These are phyloP conservation scores for Apodospora peruviana DNA, from an alignment of 495 filamentous ascomycete genomes.

Conservation along the genomic window DNA sequence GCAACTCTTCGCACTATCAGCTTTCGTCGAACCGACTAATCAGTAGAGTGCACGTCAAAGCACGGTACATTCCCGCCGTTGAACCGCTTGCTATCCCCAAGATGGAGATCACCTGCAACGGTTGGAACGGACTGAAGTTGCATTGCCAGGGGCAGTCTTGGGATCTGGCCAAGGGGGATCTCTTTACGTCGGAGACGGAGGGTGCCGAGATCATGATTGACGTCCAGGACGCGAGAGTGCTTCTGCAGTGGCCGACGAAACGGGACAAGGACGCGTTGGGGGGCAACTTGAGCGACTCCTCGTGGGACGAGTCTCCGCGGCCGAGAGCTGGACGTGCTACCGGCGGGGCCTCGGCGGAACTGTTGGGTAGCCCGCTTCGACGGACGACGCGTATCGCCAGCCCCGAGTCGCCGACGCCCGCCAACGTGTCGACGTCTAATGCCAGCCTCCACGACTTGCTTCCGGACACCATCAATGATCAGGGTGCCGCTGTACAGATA, in stretches of 20 bases:
- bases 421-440: constrained; percentile 24
- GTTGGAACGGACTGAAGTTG: constrained; percentile 93
- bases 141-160: constrained; percentile 86
- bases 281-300: constrained; percentile 57
- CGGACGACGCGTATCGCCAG: constrained; percentile 57
- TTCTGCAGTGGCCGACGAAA: constrained; percentile 82
- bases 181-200: constrained; percentile 86
- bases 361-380: constrained; percentile 62
- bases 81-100: constrained; percentile 58
- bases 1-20: constrained; percentile 86
- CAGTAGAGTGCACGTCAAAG: constrained; percentile 87
- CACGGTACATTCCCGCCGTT: constrained; percentile 66
- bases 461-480: constrained; percentile 19
- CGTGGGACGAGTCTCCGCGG: constrained; percentile 59
- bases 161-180: constrained; percentile 81
- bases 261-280: constrained; percentile 54
- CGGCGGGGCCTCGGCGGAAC: constrained; percentile 22
- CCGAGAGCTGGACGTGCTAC: constrained; percentile 25
- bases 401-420: constrained; percentile 72
- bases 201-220: constrained; percentile 91
- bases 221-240: constrained; percentile 84
- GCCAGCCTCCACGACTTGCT: constrained; percentile 25
- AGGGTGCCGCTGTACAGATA: constrained; percentile 40
- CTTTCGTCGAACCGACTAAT: constrained; percentile 86
- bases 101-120: constrained; percentile 82